Conservation (phyloP, 2,329 filamentous ascomycete species). For the Westerdykella sp. region DNA sequence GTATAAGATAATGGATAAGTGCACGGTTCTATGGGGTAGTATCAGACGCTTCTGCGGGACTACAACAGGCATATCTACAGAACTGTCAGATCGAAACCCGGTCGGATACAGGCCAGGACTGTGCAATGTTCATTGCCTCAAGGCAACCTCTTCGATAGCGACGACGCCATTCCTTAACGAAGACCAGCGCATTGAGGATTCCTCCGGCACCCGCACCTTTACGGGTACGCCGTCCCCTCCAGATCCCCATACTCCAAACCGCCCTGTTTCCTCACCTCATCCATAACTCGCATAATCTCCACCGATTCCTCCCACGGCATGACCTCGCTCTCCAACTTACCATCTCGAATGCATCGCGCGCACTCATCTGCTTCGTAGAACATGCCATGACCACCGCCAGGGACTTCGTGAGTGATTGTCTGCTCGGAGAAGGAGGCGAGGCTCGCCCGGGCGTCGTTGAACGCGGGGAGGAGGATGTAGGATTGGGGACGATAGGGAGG, state of each 20-base stretch:
- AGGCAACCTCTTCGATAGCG: too few species aligned
- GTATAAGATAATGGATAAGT: too few species aligned
- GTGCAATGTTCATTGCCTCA: too few species aligned
- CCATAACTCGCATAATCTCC: conserved; percentile 71
- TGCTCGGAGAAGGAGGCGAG: conserved; percentile 35
- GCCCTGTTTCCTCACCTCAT: conserved; percentile 55
- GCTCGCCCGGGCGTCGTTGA: conserved; percentile 35
- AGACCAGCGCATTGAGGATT: too few species aligned
- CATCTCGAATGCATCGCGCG: conserved; percentile 65
- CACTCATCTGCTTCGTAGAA: conserved; percentile 77
- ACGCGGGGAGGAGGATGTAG: conserved; percentile 55
- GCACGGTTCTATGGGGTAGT: too few species aligned
- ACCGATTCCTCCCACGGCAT: conserved; percentile 69
- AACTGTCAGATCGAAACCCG: too few species aligned
- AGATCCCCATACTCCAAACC: conserved; percentile 55
- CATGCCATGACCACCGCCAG: conserved; percentile 65
- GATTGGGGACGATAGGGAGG: conserved; percentile 58
- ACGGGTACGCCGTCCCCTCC: conserved; percentile 18
- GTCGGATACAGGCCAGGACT: too few species aligned
- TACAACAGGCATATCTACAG: too few species aligned
- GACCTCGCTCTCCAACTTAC: conserved; percentile 56
- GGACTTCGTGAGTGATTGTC: conserved; percentile 38
- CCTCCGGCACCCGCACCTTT: neutral
- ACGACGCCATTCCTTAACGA: too few species aligned
- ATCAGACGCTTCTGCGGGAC: too few species aligned